phyloP scores from a whole-genome alignment of 106 monocot genomes.

The Platanthera guangdongensis region DNA sequence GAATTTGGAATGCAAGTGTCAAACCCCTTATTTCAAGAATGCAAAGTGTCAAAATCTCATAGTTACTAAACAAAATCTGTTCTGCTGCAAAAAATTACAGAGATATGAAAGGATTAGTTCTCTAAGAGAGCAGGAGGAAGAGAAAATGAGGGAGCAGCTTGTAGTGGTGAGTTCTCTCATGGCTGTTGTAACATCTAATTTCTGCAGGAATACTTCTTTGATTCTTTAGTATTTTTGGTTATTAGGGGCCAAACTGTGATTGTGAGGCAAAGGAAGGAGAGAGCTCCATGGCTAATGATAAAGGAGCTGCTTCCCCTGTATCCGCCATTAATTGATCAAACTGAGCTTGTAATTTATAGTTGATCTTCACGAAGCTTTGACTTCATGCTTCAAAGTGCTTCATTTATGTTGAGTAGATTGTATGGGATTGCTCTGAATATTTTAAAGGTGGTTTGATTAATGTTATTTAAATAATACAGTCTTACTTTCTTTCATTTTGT shows the following conservation, averaged over 20 bases:
- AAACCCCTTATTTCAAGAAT: too few relatives aligned
- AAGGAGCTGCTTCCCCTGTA: background rate
- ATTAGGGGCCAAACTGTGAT: background rate
- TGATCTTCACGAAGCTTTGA: background rate
- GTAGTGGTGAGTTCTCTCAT: constrained; percentile 12
- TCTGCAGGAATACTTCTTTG: background rate
- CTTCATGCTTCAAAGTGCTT: background rate
- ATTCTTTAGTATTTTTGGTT: background rate
- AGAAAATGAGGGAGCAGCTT: constrained; percentile 14
- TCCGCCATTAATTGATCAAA: background rate
- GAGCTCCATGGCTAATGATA: background rate
- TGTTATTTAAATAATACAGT: too few relatives aligned
- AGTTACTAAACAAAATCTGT: background rate
- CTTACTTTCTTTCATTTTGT: too few relatives aligned
- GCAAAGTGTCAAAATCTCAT: too few relatives aligned
- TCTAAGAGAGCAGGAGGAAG: constrained; percentile 15
- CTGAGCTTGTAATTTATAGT: background rate
- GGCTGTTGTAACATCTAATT: background rate
- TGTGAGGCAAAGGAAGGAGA: background rate
- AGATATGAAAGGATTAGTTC: constrained; percentile 2
- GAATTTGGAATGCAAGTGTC: too few relatives aligned
- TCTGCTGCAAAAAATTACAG: constrained; percentile 3
- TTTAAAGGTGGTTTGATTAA: too few relatives aligned
- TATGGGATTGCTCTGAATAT: too few relatives aligned
- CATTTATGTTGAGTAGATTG: background rate